Conservation (phyloP, 73 alveolate species). For the Tetrahymena malaccensis region DNA sequence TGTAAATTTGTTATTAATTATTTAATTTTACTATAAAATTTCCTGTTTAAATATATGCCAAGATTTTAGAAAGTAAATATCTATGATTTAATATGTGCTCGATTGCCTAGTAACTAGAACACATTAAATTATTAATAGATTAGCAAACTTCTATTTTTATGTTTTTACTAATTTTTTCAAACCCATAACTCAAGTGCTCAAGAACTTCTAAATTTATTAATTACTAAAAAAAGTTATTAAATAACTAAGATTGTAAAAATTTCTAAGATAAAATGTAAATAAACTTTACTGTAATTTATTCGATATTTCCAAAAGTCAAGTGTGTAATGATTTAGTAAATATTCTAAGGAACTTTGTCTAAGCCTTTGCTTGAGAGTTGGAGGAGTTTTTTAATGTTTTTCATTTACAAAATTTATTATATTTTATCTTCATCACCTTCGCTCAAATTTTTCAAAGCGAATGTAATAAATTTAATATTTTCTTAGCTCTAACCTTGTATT, state of each 20-base stretch:
- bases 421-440: background rate
- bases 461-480: background rate
- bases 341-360: background rate
- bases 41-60: background rate
- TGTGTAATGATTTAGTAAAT: background rate
- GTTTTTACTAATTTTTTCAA: background rate
- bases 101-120: background rate
- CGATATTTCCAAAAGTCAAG: background rate
- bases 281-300: background rate
- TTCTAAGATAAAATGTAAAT: too few species aligned
- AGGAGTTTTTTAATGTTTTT: background rate
- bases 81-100: background rate
- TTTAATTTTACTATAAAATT: background rate
- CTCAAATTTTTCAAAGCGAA: background rate
- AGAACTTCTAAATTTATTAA: background rate
- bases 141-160: background rate
- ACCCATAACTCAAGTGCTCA: background rate
- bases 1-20: background rate
- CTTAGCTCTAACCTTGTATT: background rate
- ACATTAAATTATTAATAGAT: background rate
- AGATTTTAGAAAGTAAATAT: background rate
- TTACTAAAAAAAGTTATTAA: background rate
- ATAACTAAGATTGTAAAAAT: too few species aligned
- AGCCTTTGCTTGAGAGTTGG: background rate
- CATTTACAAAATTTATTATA: background rate